phyloP scores from a whole-genome alignment of 352 stramenopile species.

The Salisapilia sapeloensis region DNA sequence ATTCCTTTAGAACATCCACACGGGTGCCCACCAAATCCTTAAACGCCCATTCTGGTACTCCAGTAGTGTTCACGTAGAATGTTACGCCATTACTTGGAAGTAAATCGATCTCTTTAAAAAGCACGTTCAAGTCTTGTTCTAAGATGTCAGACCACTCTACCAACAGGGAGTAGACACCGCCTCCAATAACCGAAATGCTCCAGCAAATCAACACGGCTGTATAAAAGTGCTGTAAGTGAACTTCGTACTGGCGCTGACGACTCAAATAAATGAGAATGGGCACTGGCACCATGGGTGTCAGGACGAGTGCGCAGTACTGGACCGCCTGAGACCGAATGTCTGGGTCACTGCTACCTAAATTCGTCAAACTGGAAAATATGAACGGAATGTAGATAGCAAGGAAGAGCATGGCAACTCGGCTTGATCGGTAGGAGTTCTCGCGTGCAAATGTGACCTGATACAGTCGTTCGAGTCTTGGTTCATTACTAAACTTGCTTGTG shows the following conservation, averaged over 20 bases:
- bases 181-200: conserved; percentile 53
- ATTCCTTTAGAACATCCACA: conserved; percentile 30
- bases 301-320: conserved; percentile 50
- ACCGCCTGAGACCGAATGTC: conserved; percentile 27
- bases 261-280: conserved; percentile 49
- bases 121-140: conserved; percentile 36
- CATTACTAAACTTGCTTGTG: conserved; percentile 53
- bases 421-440: conserved; percentile 51
- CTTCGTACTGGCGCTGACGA: conserved; percentile 35
- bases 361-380: conserved; percentile 50
- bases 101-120: conserved; percentile 42
- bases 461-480: conserved; percentile 51
- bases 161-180: conserved; percentile 74
- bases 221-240: conserved; percentile 63
- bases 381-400: conserved; percentile 59
- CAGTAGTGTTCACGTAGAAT: conserved; percentile 47
- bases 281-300: conserved; percentile 45
- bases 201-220: conserved; percentile 44
- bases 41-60: conserved; percentile 29
- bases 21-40: conserved; percentile 31
- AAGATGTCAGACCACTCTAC: conserved; percentile 67
- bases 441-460: conserved; percentile 71
- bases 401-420: conserved; percentile 39
- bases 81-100: conserved; percentile 9
- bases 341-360: conserved; percentile 37